Conservation (phyloP, 495 filamentous ascomycete species). For the Filosporella fistucella region DNA sequence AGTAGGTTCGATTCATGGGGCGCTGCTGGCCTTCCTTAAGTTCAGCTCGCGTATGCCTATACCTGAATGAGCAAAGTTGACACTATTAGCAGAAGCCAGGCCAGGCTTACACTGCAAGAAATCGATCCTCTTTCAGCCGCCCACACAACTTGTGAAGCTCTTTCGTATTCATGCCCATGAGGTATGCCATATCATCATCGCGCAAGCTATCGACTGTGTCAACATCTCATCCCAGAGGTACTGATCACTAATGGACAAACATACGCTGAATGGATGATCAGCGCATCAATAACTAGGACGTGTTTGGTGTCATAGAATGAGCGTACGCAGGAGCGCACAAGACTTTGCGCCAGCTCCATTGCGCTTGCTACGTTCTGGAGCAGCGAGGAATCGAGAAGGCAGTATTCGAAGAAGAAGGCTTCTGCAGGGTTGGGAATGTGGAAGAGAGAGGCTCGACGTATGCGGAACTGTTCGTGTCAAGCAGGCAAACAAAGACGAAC, state of each 20-base stretch:
- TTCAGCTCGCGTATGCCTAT: slow-evolving; percentile 74
- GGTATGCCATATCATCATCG: slow-evolving; percentile 79
- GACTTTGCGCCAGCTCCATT: slow-evolving; percentile 84
- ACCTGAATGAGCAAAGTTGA: not conserved
- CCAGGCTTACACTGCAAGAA: slow-evolving; percentile 65
- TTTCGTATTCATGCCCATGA: slow-evolving; percentile 84
- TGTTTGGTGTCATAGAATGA: slow-evolving; percentile 91
- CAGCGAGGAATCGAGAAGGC: too few species aligned
- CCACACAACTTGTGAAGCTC: slow-evolving; percentile 84
- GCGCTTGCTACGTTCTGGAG: too few species aligned
- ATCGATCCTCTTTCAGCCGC: slow-evolving; percentile 75
- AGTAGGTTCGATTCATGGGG: slow-evolving; percentile 82
- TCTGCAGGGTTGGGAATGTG: too few species aligned
- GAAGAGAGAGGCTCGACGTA: too few species aligned
- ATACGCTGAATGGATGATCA: slow-evolving; percentile 85
- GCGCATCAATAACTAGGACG: slow-evolving; percentile 85
- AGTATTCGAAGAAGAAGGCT: too few species aligned
- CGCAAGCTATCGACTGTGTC: slow-evolving; percentile 52
- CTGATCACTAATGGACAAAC: slow-evolving; percentile 25
- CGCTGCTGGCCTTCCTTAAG: slow-evolving; percentile 74
- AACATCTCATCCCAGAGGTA: slow-evolving; percentile 13
- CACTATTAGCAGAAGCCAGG: not conserved
- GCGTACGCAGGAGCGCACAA: slow-evolving; percentile 84
- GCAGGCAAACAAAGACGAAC: too few species aligned
- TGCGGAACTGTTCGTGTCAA: too few species aligned